Evolutionary conservation across 2,329 filamentous ascomycete species (phyloP), one percentile per base, ranked within the genome.

Genomic region (Stachybotrys chlorohalonatus): DNA sequence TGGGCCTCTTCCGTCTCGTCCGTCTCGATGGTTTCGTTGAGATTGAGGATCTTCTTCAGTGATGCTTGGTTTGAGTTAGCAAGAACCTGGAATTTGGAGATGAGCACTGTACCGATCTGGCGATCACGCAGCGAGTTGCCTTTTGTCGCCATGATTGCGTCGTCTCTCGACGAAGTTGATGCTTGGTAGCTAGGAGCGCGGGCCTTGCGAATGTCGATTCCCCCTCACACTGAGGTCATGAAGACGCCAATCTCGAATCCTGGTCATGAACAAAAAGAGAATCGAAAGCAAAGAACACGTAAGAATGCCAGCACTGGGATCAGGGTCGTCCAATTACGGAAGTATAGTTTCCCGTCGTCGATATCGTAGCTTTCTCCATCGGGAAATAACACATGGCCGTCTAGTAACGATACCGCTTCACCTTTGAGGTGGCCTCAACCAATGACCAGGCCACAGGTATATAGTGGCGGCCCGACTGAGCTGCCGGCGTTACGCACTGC

Each of bases 11-110:
- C 81, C 52, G 80, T 75, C 55, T 82, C 78, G 61, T 80, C 79
- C 56, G 80, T 69, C 61, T 82, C 66, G 74, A 80, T 58, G 73
- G 83, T 80, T 66, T 94, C 86, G 73, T 99, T 99, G 62, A 99
- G 78, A 70, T 96, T 97, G 62, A 99, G 83, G 65, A 99, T 91
- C 73, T 90, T 93, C 76, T 95, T 91, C 66, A 99, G 90, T 16
- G 93, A 93, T 52, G 87, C 92, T 95, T 60, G 46, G 51, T 11
- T 11, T 32, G 13, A 6, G 11, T 62, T 47, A 61, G 56, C 6
- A 6, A 8, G 47, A 3, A 2, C 13, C 30, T 11, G 11, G 7
- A 11, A 9, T 54, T 56, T 15, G 17, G 0, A n/a, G 30, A 30
- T 5, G 17, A 30, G 16, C 8, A 48, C 9, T 32, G 31, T 66